Conservation (phyloP, 2,329 filamentous ascomycete species). For the Sphaerulina musiva region DNA sequence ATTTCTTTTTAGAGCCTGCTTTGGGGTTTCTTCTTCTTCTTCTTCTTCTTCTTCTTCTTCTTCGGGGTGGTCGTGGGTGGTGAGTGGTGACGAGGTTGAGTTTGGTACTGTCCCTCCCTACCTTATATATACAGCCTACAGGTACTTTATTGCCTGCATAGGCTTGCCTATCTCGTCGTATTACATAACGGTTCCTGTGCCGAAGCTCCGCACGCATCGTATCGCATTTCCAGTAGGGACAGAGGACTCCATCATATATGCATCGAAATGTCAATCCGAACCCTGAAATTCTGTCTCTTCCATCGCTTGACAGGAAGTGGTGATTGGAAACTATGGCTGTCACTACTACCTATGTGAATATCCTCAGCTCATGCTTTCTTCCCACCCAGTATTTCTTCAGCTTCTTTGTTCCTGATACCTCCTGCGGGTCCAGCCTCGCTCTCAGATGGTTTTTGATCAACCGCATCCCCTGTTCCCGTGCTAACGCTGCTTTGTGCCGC, state of each 20-base stretch:
- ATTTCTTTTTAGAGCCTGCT: no score
- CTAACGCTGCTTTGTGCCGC: slow-evolving; percentile 47
- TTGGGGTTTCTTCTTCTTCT: no score
- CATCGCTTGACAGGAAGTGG: no score
- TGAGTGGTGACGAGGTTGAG: neutral
- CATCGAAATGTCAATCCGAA: no score
- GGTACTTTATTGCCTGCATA: neutral
- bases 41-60: no score
- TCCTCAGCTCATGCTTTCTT: slow-evolving; percentile 17
- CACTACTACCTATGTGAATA: neutral
- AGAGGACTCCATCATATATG: no score
- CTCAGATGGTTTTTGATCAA: slow-evolving; percentile 26
- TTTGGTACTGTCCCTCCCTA: no score
- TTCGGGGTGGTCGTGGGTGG: neutral
- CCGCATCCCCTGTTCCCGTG: slow-evolving; percentile 43
- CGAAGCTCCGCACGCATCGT: neutral
- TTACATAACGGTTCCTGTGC: neutral
- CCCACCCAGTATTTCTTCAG: slow-evolving; percentile 39
- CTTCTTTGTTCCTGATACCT: slow-evolving; percentile 42
- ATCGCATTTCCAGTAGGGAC: neutral
- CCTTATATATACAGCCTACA: neutral
- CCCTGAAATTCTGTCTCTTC: no score
- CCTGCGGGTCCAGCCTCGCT: slow-evolving; percentile 39
- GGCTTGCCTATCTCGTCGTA: neutral
- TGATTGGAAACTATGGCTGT: no score